A percentile compares a stretch with the other conserved stretches of the same genome.
Evolutionary conservation across 176 grass and related monocot species (phyloP).

Genomic region (Oryza glumipatula): DNA sequence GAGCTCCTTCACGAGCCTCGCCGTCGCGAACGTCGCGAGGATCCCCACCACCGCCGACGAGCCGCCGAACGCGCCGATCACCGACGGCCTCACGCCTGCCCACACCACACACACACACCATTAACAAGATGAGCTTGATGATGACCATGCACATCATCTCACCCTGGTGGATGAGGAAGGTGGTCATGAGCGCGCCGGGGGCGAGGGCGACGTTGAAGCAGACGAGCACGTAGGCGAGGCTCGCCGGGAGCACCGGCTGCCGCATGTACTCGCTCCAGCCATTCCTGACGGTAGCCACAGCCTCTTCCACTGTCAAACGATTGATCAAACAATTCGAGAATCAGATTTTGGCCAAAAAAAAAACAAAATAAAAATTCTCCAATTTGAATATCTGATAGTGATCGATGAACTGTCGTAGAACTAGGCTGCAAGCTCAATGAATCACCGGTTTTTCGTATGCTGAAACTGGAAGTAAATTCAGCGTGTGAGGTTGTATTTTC

Average conservation of each 20-base stretch:
- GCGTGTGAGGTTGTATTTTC: not conserved
- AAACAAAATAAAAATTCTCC: not conserved
- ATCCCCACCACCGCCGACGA: conserved; percentile 60
- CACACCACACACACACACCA: not conserved
- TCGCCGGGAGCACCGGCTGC: conserved; percentile 66
- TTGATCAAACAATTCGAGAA: not conserved
- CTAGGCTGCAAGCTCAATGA: not conserved
- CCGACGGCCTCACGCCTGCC: conserved; percentile 40
- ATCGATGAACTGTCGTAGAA: not conserved
- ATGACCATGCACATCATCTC: not conserved
- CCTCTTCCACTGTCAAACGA: conserved; percentile 6
- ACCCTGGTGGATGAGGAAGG: conserved; percentile 62
- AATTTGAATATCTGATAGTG: not conserved
- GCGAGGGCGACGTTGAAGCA: conserved; percentile 70
- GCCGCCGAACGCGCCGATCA: conserved; percentile 52
- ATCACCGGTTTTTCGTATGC: conserved; percentile 35
- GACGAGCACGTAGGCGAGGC: conserved; percentile 68
- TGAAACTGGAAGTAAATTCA: not conserved
- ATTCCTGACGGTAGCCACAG: conserved; percentile 32
- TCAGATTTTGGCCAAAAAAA: not conserved
- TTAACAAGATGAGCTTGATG: not conserved
- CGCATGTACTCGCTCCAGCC: conserved; percentile 56
- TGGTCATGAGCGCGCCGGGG: conserved; percentile 68
- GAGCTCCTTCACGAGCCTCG: conserved; percentile 51
- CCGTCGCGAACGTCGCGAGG: conserved; percentile 49